Evolutionary conservation across 1,284 basidiomycete genomes (phyloP).

Genomic region (Singerocomus inundabilis): DNA sequence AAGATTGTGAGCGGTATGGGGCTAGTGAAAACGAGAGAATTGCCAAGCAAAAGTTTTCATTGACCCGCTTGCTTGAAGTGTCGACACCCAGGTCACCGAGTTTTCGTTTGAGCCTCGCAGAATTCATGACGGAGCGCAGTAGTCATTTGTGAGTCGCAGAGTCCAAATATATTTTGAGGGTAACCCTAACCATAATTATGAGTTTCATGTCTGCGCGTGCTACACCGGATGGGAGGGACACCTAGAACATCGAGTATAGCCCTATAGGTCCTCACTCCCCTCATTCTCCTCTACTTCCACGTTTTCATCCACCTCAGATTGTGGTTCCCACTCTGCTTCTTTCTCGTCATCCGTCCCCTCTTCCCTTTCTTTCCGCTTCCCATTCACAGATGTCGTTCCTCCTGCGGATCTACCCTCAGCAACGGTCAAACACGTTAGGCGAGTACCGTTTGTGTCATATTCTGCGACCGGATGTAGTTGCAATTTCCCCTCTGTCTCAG

Average conservation of each 20-base stretch:
- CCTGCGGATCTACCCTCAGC: slow-evolving; percentile 44
- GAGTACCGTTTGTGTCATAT: slow-evolving; percentile 83
- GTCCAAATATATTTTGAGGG: too few relatives aligned
- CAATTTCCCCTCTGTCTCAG: slow-evolving; percentile 26
- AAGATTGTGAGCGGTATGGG: slow-evolving; percentile 8
- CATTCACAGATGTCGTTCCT: slow-evolving; percentile 21
- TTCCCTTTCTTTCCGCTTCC: slow-evolving; percentile 41
- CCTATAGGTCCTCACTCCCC: background rate
- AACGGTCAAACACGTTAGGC: slow-evolving; percentile 77
- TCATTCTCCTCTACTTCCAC: slow-evolving; percentile 23
- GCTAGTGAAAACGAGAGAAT: slow-evolving; percentile 19
- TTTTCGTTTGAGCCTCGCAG: slow-evolving; percentile 65
- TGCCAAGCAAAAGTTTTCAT: slow-evolving; percentile 87
- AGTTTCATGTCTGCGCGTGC: too few relatives aligned
- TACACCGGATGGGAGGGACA: too few relatives aligned
- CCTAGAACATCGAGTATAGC: background rate
- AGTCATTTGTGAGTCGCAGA: background rate
- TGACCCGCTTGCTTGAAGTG: slow-evolving; percentile 63
- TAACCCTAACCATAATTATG: slow-evolving; percentile 22
- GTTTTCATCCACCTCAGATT: slow-evolving; percentile 20
- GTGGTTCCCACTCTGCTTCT: slow-evolving; percentile 29
- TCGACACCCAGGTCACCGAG: slow-evolving; percentile 80
- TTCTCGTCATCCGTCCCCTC: slow-evolving; percentile 30
- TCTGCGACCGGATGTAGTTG: slow-evolving; percentile 56
- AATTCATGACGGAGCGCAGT: slow-evolving; percentile 49